These are phyloP conservation scores for Chimonanthus praecox DNA, from an alignment of 164 flowering plant genomes.

Conservation along the genomic window DNA sequence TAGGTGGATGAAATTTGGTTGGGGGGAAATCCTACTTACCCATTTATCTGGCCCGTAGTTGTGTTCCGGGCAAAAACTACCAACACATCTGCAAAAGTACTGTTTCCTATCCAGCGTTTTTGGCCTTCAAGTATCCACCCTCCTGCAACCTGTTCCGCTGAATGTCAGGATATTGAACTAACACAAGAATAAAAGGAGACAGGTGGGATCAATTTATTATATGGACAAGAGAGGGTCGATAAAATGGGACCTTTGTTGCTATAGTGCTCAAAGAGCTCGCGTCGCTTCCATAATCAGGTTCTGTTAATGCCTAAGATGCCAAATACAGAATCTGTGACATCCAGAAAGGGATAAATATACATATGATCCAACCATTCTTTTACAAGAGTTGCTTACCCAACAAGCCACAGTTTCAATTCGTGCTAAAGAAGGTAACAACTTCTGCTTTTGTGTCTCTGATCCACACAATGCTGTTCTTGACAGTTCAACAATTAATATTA, in stretches of 20 bases:
- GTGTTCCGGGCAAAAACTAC: constrained; percentile 86
- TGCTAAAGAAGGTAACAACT: constrained; percentile 84
- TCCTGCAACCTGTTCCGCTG: constrained; percentile 60
- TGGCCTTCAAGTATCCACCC: constrained; percentile 96
- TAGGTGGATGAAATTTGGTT: not conserved
- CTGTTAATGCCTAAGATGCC: constrained; percentile 63
- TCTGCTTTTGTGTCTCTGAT: constrained; percentile 85
- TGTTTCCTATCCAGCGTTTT: constrained; percentile 97
- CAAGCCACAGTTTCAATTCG: constrained; percentile 58
- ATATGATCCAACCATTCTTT: not conserved
- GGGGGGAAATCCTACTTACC: constrained; percentile 33
- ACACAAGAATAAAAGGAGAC: not conserved
- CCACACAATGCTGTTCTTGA: constrained; percentile 71
- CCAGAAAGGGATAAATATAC: not conserved
- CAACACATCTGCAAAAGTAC: constrained; percentile 93
- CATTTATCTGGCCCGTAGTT: constrained; percentile 78
- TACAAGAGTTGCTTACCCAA: constrained; percentile 52
- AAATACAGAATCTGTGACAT: constrained; percentile 2
- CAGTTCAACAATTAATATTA: constrained; percentile 4
- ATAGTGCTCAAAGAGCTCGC: constrained; percentile 83
- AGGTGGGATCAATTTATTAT: not conserved
- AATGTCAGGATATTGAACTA: constrained; percentile 4
- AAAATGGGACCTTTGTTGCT: constrained; percentile 63
- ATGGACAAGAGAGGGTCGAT: not conserved
- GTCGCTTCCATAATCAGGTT: constrained; percentile 95